These are phyloP conservation scores for Yamadazyma endophytica DNA, from an alignment of 805 yeast genomes.

Conservation along the genomic window DNA sequence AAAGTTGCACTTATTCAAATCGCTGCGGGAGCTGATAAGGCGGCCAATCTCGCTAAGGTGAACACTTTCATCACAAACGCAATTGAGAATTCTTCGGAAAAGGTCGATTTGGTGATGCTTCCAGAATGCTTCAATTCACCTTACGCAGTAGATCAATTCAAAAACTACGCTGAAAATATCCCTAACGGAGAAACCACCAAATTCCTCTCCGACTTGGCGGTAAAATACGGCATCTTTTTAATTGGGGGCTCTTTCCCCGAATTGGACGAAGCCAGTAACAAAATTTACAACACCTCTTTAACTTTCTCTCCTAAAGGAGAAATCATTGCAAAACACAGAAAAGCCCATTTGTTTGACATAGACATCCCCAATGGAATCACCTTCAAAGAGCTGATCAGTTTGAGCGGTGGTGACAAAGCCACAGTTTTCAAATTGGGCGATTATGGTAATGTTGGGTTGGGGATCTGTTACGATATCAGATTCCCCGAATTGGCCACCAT, in stretches of 20 bases:
- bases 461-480: conserved; percentile 79
- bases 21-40: conserved; percentile 75
- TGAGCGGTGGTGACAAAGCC: conserved; percentile 77
- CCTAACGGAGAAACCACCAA: conserved; percentile 68
- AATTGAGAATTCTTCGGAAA: conserved; percentile 26
- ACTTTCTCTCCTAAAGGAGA: conserved; percentile 72
- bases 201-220: conserved; percentile 65
- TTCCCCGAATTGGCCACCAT: conserved; percentile 74
- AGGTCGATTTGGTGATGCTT: conserved; percentile 67
- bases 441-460: conserved; percentile 72
- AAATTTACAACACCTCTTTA: conserved; percentile 66
- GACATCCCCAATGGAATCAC: conserved; percentile 89
- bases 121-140: conserved; percentile 98
- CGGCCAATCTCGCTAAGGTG: conserved; percentile 70
- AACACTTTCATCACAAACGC: conserved; percentile 64
- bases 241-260: conserved; percentile 96
- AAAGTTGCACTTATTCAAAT: conserved; percentile 85
- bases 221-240: conserved; percentile 54
- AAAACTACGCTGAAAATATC: conserved; percentile 83
- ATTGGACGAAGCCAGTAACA: conserved; percentile 49
- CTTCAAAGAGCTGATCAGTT: conserved; percentile 73
- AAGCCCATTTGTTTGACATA: conserved; percentile 87
- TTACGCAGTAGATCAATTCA: conserved; percentile 80
- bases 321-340: conserved; percentile 79
- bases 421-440: conserved; percentile 69